Conservation (phyloP, 306 rosid genomes). For the Cucurbita maxima region DNA sequence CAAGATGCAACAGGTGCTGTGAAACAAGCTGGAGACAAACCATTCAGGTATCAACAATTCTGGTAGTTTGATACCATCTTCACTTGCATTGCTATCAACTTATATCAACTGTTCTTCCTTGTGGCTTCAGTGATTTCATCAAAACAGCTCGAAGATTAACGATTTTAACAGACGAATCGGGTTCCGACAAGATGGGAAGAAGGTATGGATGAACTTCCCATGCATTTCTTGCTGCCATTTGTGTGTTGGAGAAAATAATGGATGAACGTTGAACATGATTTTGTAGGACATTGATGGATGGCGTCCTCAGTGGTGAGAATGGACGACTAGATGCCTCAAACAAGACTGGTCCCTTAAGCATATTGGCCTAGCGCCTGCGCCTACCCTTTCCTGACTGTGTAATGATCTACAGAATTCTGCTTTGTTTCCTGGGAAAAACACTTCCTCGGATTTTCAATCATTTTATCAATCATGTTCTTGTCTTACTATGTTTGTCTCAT, state of each 20-base stretch:
- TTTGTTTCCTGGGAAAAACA: constrained; percentile 1
- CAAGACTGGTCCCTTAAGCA: constrained; percentile 67
- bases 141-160: constrained; percentile 71
- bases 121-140: constrained; percentile 58
- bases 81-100: not conserved
- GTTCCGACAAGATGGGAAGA: constrained; percentile 37
- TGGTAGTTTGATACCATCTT: not conserved
- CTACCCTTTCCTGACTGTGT: not conserved
- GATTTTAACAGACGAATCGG: constrained; percentile 41
- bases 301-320: constrained; percentile 41
- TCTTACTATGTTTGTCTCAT: not conserved
- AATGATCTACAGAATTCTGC: not conserved
- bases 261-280: not conserved
- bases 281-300: constrained; percentile 50
- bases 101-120: not conserved
- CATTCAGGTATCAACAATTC: constrained; percentile 44
- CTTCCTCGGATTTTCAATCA: not conserved
- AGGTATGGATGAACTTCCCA: constrained; percentile 24
- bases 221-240: not conserved
- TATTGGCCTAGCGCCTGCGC: constrained; percentile 30
- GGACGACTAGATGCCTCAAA: constrained; percentile 66
- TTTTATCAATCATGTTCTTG: not conserved
- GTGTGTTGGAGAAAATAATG: not conserved
- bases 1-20: constrained; percentile 57
- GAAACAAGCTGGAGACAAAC: constrained; percentile 74